phyloP scores from a whole-genome alignment of 2,329 filamentous ascomycete species.

The Paecilomyces sp. region DNA sequence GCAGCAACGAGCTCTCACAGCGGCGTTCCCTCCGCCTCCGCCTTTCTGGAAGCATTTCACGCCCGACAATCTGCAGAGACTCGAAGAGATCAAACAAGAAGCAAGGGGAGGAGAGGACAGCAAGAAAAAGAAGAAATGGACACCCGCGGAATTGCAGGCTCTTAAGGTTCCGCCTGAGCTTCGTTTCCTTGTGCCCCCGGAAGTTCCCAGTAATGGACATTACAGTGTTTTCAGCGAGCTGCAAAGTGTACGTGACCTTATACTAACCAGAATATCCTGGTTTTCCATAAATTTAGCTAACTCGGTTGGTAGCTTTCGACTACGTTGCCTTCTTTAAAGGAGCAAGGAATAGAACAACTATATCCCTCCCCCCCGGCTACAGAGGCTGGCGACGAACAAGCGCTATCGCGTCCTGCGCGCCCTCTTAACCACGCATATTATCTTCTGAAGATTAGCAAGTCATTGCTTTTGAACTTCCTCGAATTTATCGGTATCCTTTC shows the following conservation, averaged over 20 bases:
- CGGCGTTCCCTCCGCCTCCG: constrained; percentile 78
- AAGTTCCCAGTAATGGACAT: constrained; percentile 60
- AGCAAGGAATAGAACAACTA: constrained; percentile 65
- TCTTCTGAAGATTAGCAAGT: constrained; percentile 73
- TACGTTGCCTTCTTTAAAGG: constrained; percentile 59
- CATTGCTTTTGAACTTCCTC: constrained; percentile 79
- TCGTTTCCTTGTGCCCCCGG: constrained; percentile 71
- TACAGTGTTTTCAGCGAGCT: constrained; percentile 69
- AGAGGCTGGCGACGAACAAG: constrained; percentile 49
- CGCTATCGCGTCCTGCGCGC: constrained; percentile 27
- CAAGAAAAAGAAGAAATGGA: constrained; percentile 26
- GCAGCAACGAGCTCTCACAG: constrained; percentile 41
- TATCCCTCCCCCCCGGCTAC: constrained; percentile 45
- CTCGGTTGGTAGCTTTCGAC: constrained; percentile 41
- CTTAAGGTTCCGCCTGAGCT: constrained; percentile 62
- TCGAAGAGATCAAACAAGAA: constrained; percentile 44
- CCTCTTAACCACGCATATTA: constrained; percentile 49
- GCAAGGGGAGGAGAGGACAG: constrained; percentile 21
- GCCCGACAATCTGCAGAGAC: constrained; percentile 58
- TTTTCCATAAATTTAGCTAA: not conserved
- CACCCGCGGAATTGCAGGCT: constrained; percentile 23
- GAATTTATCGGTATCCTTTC: constrained; percentile 69
- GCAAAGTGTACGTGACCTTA: constrained; percentile 44
- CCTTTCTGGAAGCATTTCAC: constrained; percentile 89
- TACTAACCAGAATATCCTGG: not conserved